phyloP scores from a whole-genome alignment of 2,329 filamentous ascomycete species.

The Epichloe brachyelytri region DNA sequence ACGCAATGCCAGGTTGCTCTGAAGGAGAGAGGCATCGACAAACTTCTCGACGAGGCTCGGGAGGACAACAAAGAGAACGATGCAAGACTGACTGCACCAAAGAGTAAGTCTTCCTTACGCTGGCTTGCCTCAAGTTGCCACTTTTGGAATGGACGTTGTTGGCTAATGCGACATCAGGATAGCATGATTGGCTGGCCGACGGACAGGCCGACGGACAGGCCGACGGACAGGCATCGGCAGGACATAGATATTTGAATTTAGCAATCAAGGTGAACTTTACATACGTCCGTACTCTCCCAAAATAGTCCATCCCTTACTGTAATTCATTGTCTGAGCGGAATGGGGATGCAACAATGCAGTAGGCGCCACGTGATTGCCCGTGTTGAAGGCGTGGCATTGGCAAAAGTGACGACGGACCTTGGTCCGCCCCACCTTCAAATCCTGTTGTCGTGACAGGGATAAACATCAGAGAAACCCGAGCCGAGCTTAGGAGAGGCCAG shows the following conservation, averaged over 20 bases:
- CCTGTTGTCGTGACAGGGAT: slow-evolving; percentile 3
- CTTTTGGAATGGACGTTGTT: neutral
- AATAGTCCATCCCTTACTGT: no score
- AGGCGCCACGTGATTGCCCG: neutral
- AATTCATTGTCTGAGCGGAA: no score
- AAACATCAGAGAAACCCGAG: neutral
- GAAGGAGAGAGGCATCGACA: slow-evolving; percentile 82
- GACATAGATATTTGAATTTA: neutral
- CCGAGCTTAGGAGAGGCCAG: slow-evolving; percentile 1
- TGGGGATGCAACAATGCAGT: no score
- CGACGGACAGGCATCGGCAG: no score
- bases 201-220: neutral
- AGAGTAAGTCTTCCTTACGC: slow-evolving; percentile 19
- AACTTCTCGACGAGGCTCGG: slow-evolving; percentile 79
- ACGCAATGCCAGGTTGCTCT: slow-evolving; percentile 53
- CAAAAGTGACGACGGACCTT: neutral
- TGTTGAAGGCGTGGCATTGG: neutral
- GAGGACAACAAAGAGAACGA: slow-evolving; percentile 87
- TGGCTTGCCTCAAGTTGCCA: neutral
- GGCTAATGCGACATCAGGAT: neutral
- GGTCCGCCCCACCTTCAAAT: slow-evolving; percentile 2
- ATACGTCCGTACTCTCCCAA: no score
- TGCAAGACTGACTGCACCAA: slow-evolving; percentile 31
- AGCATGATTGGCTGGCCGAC: neutral
- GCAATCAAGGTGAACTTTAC: no score